Evolutionary conservation across 2,329 filamentous ascomycete species (phyloP), one percentile per base, ranked within the genome.

Genomic region (Gyromitra esculenta): DNA sequence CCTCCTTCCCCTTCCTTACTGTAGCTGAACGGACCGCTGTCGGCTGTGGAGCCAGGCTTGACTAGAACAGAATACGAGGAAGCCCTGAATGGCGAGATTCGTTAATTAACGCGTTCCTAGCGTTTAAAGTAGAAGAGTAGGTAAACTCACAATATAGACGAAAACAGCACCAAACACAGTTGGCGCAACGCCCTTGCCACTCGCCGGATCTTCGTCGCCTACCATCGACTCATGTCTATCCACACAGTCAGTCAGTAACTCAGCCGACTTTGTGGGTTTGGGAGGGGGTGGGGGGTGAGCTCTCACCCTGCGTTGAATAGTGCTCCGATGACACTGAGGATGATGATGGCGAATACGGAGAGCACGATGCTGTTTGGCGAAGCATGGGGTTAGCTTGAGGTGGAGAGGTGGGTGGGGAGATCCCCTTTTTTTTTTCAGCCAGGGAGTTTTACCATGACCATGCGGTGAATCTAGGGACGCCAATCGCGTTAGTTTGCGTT

Each of bases 161-260:
- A 93, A 86, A 54, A 98, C 94, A 54, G 95, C 93, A 35, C 90
- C 90, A 82, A 97, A 97, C 69, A 97, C 91, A 37, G 94, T 95
- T 35, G 88, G 89, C 4, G 95, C 93, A 62, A 97, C 93, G 45
- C 90, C 92, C 77, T 87, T 87, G 73, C 92, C 92, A 81, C 97
- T 88, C 79, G 90, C 85, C 6, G 91, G 92, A 79, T 91, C 89
- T 1, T 92, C 88, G 64, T 87, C 88, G 79, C 95, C 95, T 82
- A 94, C 90, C 84, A 97, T 90, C 80, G 91, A 91, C 83, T 96
- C 93, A 85, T 96, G 92, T 80, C 91, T 91, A 31, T 11, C 6
- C 25, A 31, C 25, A n/a, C 37, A 35, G 48, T 70, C 37, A 35
- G 48, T 70, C 25, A 74, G 50, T 45, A 8, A 31, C 25, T 31